A percentile compares a stretch with the other conserved stretches of the same genome.
phyloP scores from a whole-genome alignment of 495 filamentous ascomycete species.

The Neurospora sp. region DNA sequence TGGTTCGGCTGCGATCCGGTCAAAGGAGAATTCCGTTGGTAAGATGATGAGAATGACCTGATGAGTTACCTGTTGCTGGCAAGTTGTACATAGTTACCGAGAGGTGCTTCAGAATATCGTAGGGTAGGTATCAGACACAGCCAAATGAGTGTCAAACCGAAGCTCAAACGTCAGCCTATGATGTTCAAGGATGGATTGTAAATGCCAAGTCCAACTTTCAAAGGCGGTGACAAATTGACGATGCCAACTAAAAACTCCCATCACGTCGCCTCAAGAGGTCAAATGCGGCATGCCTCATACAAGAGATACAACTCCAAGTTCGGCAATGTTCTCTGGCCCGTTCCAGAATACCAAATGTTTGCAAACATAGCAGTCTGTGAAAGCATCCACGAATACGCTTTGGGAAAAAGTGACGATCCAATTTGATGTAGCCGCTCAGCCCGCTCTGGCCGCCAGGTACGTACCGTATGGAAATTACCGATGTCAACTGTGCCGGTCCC shows the following conservation, averaged over 20 bases:
- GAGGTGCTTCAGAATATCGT: background rate
- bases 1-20: background rate
- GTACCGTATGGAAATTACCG: background rate
- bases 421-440: background rate
- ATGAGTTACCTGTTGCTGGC: background rate
- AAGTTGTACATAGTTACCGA: background rate
- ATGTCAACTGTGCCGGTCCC: background rate
- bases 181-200: background rate
- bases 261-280: background rate
- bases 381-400: background rate
- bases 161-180: background rate
- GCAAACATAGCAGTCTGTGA: background rate
- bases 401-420: background rate
- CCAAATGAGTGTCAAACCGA: background rate
- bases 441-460: background rate
- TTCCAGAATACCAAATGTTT: background rate
- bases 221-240: background rate
- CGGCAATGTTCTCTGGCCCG: background rate
- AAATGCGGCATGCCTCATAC: background rate
- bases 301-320: background rate
- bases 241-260: background rate
- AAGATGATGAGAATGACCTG: background rate
- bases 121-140: background rate
- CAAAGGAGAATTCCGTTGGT: background rate
- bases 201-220: background rate